Percentiles rank a stretch among this genome's conserved stretches.
These are phyloP conservation scores for Avena insularis DNA, from an alignment of 176 grass and related monocot genomes.

Conservation along the genomic window DNA sequence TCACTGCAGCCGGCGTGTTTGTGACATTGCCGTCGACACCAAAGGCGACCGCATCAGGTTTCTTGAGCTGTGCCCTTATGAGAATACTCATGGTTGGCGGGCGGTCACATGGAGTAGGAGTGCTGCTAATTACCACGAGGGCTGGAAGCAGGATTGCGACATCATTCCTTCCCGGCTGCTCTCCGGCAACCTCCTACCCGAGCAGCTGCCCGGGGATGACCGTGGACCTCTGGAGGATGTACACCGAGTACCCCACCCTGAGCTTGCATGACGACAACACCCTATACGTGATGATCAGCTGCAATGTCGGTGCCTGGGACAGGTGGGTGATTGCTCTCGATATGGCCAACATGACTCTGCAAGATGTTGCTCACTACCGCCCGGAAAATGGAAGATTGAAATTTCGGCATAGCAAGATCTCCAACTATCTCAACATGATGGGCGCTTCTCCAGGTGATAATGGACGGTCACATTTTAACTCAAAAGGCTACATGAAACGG, in stretches of 20 bases:
- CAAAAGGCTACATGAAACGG: background rate
- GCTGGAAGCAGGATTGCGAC: background rate
- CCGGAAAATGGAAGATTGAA: background rate
- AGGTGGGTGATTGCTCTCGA: constrained; percentile 9
- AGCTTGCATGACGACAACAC: background rate
- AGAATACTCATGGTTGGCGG: background rate
- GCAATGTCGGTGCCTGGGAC: background rate
- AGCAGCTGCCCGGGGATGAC: background rate
- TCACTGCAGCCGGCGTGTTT: background rate
- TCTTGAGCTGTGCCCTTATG: background rate
- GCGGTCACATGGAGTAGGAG: background rate
- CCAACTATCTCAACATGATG: background rate
- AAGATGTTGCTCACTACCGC: background rate
- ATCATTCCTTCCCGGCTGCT: background rate
- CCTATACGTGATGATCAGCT: background rate
- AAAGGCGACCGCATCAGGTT: background rate
- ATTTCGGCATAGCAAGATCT: background rate
- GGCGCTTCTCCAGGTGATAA: background rate
- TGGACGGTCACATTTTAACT: too few relatives aligned
- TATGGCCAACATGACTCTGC: constrained; percentile 5
- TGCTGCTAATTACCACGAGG: background rate
- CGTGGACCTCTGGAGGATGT: background rate
- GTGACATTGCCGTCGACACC: background rate
- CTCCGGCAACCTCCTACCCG: background rate
- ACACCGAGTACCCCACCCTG: background rate